Evolutionary conservation across 179 eudicot species (phyloP), one percentile per base, ranked within the genome.

Genomic region (Heliamphora pulchella): DNA sequence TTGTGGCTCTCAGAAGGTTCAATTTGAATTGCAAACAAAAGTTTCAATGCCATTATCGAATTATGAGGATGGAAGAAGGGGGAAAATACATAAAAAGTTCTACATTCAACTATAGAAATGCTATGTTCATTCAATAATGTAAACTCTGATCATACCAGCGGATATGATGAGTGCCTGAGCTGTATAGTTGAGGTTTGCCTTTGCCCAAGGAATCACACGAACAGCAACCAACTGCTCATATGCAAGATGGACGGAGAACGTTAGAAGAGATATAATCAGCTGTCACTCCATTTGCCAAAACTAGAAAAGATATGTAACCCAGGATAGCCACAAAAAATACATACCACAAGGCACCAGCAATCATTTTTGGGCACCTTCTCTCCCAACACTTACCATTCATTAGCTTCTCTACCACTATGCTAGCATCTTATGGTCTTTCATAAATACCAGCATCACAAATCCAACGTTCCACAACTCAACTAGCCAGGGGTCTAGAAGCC

Each of bases 121-220:
- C 31, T 51, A 51, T 31, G 46, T 10, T 14, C 53, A 62, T 59
- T 0, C 43, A 59, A 58, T 0, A 62, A 59, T 14, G 53, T 17
- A 9, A 43, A 31, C 0, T 17, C 18, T 80, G 58, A 73, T 3
- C 75, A 72, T 89, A 91, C 97, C 97, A 82, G 87, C 91, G 71
- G 97, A 91, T 74, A 93, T 90, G 82, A 93, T 90, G 80, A 93
- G 92, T 62, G 97, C 95, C 84, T 93, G 94, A 77, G 87, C 96
- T 72, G 94, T 93, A 74, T 93, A 89, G 76, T 93, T 93, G 78
- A 93, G 88, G 83, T 93, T 91, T 64, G 93, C 89, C 88, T 93
- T 91, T 8, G 97, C 97, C 97, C 97, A 93, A 62, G 97, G 97
- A 84, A 90, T 62, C 54, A 65, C 81, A 55, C 93, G 96, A 80